These are phyloP conservation scores for Penicillium decumbens DNA, from an alignment of 2,329 filamentous ascomycete genomes.

Conservation along the genomic window DNA sequence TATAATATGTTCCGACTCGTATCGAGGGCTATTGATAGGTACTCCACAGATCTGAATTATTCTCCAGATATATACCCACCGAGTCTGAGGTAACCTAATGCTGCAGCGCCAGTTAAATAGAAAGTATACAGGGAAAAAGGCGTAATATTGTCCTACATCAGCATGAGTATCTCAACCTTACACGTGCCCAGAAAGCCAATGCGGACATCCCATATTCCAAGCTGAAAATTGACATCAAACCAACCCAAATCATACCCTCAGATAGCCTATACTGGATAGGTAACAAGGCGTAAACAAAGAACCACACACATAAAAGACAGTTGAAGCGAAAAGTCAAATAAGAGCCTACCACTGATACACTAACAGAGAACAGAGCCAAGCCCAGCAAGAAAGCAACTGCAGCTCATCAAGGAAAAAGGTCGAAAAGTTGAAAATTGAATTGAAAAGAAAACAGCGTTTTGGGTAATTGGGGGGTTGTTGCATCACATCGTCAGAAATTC, in stretches of 20 bases:
- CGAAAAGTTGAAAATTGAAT: not conserved
- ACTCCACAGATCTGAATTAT: no score
- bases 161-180: not conserved
- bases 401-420: not conserved
- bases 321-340: not conserved
- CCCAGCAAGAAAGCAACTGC: not conserved
- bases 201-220: no score
- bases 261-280: not conserved
- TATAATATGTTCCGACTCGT: no score
- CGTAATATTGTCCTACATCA: not conserved
- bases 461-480: not conserved
- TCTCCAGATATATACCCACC: no score
- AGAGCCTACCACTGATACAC: not conserved
- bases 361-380: not conserved
- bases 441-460: not conserved
- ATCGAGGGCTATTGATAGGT: no score
- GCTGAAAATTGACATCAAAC: not conserved
- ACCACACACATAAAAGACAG: not conserved
- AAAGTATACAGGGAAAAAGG: not conserved
- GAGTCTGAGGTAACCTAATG: no score
- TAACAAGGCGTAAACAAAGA: not conserved
- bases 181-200: no score
- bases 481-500: conserved; percentile 4
- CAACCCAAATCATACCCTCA: not conserved
- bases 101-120: no score